phyloP scores from a whole-genome alignment of 2,329 filamentous ascomycete genomes.

The Domatiomyces globalis region DNA sequence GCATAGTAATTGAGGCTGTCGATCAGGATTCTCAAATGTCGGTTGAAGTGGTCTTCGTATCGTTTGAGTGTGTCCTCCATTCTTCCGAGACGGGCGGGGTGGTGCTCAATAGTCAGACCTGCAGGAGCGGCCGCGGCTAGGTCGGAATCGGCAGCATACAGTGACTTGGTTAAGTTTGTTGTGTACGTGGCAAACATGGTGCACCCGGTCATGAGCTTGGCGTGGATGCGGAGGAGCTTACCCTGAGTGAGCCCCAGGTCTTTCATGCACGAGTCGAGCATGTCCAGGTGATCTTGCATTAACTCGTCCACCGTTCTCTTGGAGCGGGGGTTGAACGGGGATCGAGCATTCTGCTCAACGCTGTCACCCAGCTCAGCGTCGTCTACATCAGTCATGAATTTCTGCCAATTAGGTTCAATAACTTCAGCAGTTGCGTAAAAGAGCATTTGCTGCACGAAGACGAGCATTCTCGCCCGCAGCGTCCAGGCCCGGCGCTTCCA shows the following conservation, averaged over 20 bases:
- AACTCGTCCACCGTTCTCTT: slow-evolving; percentile 83
- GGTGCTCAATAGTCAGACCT: slow-evolving; percentile 25
- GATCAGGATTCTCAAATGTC: slow-evolving; percentile 83
- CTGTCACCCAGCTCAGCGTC: slow-evolving; percentile 34
- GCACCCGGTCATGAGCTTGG: slow-evolving; percentile 92
- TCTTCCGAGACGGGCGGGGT: slow-evolving; percentile 52
- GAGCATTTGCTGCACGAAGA: slow-evolving; percentile 89
- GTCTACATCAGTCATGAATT: slow-evolving; percentile 74
- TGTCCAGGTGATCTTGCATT: slow-evolving; percentile 98
- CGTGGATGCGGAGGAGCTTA: slow-evolving; percentile 86
- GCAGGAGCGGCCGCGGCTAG: slow-evolving; percentile 32
- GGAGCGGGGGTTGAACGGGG: slow-evolving; percentile 23
- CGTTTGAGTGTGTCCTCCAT: slow-evolving; percentile 76
- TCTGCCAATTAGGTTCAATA: slow-evolving; percentile 94
- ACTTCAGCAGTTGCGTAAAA: slow-evolving; percentile 97
- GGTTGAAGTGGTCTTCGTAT: slow-evolving; percentile 85
- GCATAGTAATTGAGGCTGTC: slow-evolving; percentile 94
- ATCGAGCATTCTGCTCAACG: slow-evolving; percentile 5
- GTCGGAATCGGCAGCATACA: slow-evolving; percentile 72
- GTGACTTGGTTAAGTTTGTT: slow-evolving; percentile 67
- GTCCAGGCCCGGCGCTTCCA: slow-evolving; percentile 94
- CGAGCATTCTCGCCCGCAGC: slow-evolving; percentile 80
- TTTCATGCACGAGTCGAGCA: slow-evolving; percentile 91
- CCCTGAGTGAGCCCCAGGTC: slow-evolving; percentile 98
- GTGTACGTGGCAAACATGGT: slow-evolving; percentile 88